Evolutionary conservation across 2,329 filamentous ascomycete genomes (phyloP).

Genomic region (Aureobasidium lini): DNA sequence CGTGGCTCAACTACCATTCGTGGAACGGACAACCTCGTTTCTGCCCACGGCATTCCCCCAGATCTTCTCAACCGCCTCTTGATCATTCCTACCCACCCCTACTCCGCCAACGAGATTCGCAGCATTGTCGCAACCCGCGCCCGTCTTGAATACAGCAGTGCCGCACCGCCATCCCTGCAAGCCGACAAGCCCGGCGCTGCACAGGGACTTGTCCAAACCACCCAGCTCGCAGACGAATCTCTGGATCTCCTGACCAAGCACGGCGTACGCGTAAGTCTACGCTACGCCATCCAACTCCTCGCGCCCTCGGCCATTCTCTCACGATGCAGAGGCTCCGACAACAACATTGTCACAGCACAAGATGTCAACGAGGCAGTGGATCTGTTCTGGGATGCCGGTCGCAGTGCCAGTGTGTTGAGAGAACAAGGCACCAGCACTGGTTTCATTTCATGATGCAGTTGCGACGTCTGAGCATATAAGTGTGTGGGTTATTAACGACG

Average conservation of each 20-base stretch:
- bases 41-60: constrained; percentile 86
- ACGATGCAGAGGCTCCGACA: constrained; percentile 50
- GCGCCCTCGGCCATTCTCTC: constrained; percentile 87
- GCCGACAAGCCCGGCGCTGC: constrained; percentile 17
- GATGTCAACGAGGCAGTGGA: constrained; percentile 48
- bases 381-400: constrained; percentile 42
- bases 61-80: constrained; percentile 90
- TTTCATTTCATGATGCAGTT: constrained; percentile 24
- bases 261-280: constrained; percentile 79
- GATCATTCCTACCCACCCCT: constrained; percentile 90
- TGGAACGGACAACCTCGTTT: constrained; percentile 54
- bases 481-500: no score
- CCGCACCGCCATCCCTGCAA: constrained; percentile 27
- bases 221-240: constrained; percentile 71
- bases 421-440: constrained; percentile 22
- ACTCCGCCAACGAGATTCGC: constrained; percentile 82
- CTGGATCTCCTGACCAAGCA: constrained; percentile 81
- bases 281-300: constrained; percentile 88
- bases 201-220: constrained; percentile 44
- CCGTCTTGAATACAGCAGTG: constrained; percentile 29
- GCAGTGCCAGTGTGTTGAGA: constrained; percentile 35
- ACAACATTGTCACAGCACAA: constrained; percentile 38
- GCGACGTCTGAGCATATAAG: no score
- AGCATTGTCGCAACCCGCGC: constrained; percentile 81
- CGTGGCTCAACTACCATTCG: constrained; percentile 89